These are phyloP conservation scores for Annulohypoxylon moriforme DNA, from an alignment of 495 filamentous ascomycete genomes.

Conservation along the genomic window DNA sequence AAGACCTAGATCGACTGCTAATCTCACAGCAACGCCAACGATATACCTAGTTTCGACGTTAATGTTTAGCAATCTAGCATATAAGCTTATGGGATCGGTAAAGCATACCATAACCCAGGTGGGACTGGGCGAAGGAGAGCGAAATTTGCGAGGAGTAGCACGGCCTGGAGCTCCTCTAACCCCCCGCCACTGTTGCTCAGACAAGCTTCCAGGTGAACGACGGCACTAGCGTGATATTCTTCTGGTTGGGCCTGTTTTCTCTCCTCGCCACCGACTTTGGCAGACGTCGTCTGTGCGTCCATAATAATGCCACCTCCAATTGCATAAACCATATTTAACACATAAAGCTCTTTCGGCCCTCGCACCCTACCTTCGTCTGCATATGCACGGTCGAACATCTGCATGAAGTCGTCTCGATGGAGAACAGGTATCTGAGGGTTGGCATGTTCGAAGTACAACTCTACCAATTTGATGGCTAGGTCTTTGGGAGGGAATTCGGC, in stretches of 20 bases:
- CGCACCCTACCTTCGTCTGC: slow-evolving; percentile 72
- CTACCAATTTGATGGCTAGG: slow-evolving; percentile 75
- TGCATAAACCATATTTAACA: slow-evolving; percentile 97
- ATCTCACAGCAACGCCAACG: slow-evolving; percentile 87
- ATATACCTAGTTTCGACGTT: slow-evolving; percentile 72
- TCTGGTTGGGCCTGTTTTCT: slow-evolving; percentile 84
- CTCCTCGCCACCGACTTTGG: slow-evolving; percentile 49
- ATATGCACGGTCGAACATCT: slow-evolving; percentile 84
- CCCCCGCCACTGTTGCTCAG: slow-evolving; percentile 81
- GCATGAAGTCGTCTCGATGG: slow-evolving; percentile 87
- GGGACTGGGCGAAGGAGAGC: slow-evolving; percentile 90
- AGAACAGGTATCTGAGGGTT: slow-evolving; percentile 96
- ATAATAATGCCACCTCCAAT: slow-evolving; percentile 95
- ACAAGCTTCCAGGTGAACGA: slow-evolving; percentile 89
- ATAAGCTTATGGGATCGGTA: background rate
- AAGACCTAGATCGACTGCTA: slow-evolving; percentile 91
- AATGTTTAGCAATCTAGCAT: background rate
- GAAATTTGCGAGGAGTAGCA: slow-evolving; percentile 89
- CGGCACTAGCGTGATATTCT: slow-evolving; percentile 94
- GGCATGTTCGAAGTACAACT: slow-evolving; percentile 93
- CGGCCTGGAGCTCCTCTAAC: slow-evolving; percentile 91
- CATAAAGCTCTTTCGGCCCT: slow-evolving; percentile 85
- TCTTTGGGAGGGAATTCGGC: slow-evolving; percentile 85
- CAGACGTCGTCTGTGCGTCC: slow-evolving; percentile 58
- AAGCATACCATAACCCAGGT: slow-evolving; percentile 80